Percentiles rank a stretch among this genome's conserved stretches.
These are phyloP conservation scores for Piper betle DNA, from an alignment of 164 flowering plant species.

Conservation along the genomic window DNA sequence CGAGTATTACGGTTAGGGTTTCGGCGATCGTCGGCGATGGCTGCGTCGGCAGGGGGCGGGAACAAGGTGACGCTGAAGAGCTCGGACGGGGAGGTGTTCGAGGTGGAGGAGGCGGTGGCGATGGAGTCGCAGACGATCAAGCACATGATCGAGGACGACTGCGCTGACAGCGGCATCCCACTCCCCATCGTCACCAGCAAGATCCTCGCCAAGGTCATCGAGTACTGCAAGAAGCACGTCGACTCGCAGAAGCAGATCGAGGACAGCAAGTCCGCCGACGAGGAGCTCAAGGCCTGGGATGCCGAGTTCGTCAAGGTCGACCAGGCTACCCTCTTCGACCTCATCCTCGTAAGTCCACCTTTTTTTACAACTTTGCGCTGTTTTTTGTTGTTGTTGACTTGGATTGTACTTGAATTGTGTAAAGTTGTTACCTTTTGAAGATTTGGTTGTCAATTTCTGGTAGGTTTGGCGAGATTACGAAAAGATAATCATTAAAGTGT, in stretches of 20 bases:
- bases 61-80: slow-evolving; percentile 43
- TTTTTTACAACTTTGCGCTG: neutral
- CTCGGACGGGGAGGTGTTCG: slow-evolving; percentile 64
- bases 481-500: too few relatives aligned
- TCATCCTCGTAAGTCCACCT: slow-evolving; percentile 10
- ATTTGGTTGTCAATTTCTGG: too few relatives aligned
- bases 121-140: slow-evolving; percentile 62
- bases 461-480: too few relatives aligned
- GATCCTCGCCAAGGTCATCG: slow-evolving; percentile 72
- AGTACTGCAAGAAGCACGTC: slow-evolving; percentile 76
- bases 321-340: slow-evolving; percentile 18
- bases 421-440: too few relatives aligned
- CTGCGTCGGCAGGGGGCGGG: neutral
- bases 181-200: slow-evolving; percentile 58
- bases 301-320: slow-evolving; percentile 17
- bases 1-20: neutral
- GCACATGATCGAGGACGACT: slow-evolving; percentile 74
- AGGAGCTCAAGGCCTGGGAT: slow-evolving; percentile 25
- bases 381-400: neutral
- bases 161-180: slow-evolving; percentile 54
- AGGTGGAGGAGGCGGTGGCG: slow-evolving; percentile 59
- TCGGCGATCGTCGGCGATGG: neutral
- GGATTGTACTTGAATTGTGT: too few relatives aligned
- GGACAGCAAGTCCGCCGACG: slow-evolving; percentile 14
- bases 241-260: slow-evolving; percentile 17